Evolutionary conservation across 495 filamentous ascomycete genomes (phyloP).

Genomic region (Penicillium diatomitis): DNA sequence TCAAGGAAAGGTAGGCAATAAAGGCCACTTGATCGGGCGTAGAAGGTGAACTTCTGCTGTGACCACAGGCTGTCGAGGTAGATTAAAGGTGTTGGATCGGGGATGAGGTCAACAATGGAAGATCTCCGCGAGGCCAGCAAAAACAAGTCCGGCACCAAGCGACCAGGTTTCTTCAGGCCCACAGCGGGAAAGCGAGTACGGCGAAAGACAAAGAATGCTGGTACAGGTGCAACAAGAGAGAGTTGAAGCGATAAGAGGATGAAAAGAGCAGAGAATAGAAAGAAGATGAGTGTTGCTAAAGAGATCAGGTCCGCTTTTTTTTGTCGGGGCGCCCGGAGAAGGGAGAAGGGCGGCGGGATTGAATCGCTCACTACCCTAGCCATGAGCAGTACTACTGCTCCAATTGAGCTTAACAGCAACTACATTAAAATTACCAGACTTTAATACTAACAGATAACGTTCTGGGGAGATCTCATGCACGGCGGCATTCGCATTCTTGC

Average conservation of each 20-base stretch:
- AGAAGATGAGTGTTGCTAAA: not conserved
- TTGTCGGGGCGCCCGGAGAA: constrained; percentile 3
- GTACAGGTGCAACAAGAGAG: not conserved
- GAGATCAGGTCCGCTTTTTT: not conserved
- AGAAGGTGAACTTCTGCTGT: not conserved
- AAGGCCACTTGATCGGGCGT: not conserved
- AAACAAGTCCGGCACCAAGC: constrained; percentile 2
- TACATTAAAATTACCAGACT: too few relatives aligned
- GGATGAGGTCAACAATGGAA: constrained; percentile 15
- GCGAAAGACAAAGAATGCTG: not conserved
- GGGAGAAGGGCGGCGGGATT: not conserved
- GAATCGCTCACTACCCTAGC: not conserved
- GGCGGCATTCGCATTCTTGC: not conserved
- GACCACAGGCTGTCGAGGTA: too few relatives aligned
- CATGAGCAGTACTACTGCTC: not conserved
- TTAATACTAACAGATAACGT: too few relatives aligned
- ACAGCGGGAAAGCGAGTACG: not conserved
- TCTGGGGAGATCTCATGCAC: too few relatives aligned
- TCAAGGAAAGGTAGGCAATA: constrained; percentile 1
- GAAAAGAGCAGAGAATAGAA: not conserved
- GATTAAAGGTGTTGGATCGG: not conserved
- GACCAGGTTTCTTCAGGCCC: constrained; percentile 2
- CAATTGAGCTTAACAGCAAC: too few relatives aligned
- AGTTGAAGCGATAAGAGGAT: not conserved
- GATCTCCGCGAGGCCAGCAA: constrained; percentile 13